Conservation (phyloP, 495 filamentous ascomycete genomes). For the Tuber microsphaerosporum region DNA sequence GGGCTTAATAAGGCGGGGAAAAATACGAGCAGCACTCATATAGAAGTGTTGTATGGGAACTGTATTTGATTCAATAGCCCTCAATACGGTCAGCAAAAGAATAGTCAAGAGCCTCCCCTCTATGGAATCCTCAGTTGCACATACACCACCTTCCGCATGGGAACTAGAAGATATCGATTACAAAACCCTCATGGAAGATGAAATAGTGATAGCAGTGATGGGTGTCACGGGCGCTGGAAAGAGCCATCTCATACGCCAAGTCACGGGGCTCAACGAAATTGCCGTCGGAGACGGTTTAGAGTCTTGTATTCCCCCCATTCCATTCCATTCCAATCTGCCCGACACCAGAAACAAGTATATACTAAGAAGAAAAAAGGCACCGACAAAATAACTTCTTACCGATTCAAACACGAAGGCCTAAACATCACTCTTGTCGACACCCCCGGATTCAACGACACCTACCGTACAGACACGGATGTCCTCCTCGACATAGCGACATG, state of each 20-base stretch:
- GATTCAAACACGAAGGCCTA: slow-evolving; percentile 24
- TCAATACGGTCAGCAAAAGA: background rate
- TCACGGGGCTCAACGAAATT: slow-evolving; percentile 28
- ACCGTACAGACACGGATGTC: slow-evolving; percentile 44
- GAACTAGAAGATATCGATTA: background rate
- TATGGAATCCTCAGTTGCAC: background rate
- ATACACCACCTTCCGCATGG: background rate
- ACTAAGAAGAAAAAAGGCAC: slow-evolving; percentile 30
- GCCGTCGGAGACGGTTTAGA: slow-evolving; percentile 31
- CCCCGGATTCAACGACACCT: slow-evolving; percentile 50
- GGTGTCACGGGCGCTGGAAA: slow-evolving; percentile 47
- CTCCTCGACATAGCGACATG: slow-evolving; percentile 43
- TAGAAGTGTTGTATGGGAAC: background rate
- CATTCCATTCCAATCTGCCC: background rate
- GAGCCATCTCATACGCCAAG: slow-evolving; percentile 43
- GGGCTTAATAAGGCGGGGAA: background rate
- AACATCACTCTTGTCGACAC: slow-evolving; percentile 47
- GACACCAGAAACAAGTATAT: background rate
- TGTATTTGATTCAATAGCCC: background rate
- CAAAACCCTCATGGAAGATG: background rate
- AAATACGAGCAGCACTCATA: background rate
- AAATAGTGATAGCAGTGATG: slow-evolving; percentile 44
- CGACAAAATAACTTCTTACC: slow-evolving; percentile 17
- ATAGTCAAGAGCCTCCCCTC: background rate
- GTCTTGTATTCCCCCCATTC: slow-evolving; percentile 21